Conservation (phyloP, 164 flowering plant species). For the Stephania japonica region DNA sequence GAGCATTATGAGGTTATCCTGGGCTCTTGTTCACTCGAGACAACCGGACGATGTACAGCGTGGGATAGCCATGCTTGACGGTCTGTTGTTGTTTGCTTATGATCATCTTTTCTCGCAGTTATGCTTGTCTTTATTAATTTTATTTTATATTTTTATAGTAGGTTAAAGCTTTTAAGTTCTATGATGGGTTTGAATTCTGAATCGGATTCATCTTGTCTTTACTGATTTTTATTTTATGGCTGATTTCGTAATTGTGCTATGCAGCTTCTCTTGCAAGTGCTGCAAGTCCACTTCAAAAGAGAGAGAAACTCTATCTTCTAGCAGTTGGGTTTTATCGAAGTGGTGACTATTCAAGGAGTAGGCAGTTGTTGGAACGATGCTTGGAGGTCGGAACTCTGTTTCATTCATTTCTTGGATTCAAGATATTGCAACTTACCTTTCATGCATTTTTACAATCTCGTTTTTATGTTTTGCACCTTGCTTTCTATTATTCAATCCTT, state of each 20-base stretch:
- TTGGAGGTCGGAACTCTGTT: conserved; percentile 54
- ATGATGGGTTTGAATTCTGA: neutral
- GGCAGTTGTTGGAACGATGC: conserved; percentile 63
- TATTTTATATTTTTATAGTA: neutral
- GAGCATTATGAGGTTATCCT: conserved; percentile 81
- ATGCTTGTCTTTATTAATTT: neutral
- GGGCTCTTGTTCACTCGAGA: conserved; percentile 95
- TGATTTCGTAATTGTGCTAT: conserved; percentile 9
- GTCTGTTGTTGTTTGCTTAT: conserved; percentile 42
- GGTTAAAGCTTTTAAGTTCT: neutral
- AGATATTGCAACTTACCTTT: neutral
- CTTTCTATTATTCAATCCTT: too few relatives aligned
- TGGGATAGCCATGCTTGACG: conserved; percentile 97
- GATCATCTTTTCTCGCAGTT: neutral
- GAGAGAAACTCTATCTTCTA: conserved; percentile 81
- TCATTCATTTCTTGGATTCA: neutral
- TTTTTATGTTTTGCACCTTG: too few relatives aligned
- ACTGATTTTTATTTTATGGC: neutral
- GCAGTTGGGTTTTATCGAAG: conserved; percentile 88
- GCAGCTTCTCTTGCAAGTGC: conserved; percentile 57
- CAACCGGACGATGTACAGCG: conserved; percentile 85
- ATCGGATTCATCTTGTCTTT: neutral
- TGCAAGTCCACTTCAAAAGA: conserved; percentile 44
- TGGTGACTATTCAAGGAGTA: conserved; percentile 65
- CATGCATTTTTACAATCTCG: neutral